A percentile compares a stretch with the other conserved stretches of the same genome.
phyloP scores from a whole-genome alignment of 495 filamentous ascomycete genomes.

The Schizothecium vesticola region DNA sequence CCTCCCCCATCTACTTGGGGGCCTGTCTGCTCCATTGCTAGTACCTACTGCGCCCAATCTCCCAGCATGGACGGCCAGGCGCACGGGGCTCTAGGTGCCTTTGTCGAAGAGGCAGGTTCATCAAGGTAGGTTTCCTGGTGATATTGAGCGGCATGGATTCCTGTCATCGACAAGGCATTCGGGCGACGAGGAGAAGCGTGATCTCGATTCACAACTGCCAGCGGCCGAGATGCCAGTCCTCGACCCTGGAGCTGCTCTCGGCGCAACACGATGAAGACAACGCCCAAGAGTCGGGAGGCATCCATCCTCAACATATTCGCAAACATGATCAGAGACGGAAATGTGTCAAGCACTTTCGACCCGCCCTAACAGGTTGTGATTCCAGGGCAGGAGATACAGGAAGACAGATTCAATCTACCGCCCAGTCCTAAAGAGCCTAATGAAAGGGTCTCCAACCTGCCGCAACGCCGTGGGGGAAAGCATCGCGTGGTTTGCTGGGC shows the following conservation, averaged over 20 bases:
- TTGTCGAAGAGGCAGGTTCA: too few relatives aligned
- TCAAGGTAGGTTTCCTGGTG: too few relatives aligned
- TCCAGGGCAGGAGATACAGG: conserved; percentile 97
- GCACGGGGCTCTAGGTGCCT: too few relatives aligned
- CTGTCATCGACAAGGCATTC: not conserved
- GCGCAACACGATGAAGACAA: not conserved
- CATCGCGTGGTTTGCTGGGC: conserved; percentile 42
- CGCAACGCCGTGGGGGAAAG: conserved; percentile 32
- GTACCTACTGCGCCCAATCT: too few relatives aligned
- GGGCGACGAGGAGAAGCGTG: not conserved
- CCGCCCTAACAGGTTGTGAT: conserved; percentile 70
- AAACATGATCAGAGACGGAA: not conserved
- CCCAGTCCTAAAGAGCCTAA: conserved; percentile 55
- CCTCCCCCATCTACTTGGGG: too few relatives aligned
- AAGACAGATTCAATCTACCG: conserved; percentile 67
- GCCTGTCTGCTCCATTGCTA: too few relatives aligned
- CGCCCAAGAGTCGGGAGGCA: not conserved
- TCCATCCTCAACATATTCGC: not conserved
- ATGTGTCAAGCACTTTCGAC: conserved; percentile 58
- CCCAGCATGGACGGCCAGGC: too few relatives aligned
- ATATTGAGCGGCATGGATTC: too few relatives aligned
- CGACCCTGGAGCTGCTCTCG: too few relatives aligned
- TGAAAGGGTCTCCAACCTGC: conserved; percentile 59
- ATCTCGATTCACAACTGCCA: not conserved
- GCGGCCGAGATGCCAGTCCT: too few relatives aligned